phyloP scores from a whole-genome alignment of 768 basidiomycete species.

The Phylloporus sp. region DNA sequence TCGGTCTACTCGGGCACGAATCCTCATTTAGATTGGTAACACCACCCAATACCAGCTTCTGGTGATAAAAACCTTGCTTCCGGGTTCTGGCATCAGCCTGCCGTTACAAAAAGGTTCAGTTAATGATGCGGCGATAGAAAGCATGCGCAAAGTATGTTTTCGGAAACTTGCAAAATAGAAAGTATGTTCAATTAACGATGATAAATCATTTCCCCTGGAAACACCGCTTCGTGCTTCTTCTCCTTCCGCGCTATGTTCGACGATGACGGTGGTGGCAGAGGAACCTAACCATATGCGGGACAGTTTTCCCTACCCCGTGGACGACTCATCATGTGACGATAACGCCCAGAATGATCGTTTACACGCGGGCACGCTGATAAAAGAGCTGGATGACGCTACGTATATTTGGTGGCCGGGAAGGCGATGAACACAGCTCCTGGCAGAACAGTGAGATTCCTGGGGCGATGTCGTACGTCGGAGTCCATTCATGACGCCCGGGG shows the following conservation, averaged over 20 bases:
- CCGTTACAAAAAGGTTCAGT: not conserved
- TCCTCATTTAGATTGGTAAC: not conserved
- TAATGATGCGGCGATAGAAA: not conserved
- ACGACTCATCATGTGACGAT: too few species aligned
- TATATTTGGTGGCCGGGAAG: not conserved
- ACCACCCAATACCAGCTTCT: not conserved
- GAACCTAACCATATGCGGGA: too few species aligned
- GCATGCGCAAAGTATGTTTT: not conserved
- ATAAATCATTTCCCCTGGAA: not conserved
- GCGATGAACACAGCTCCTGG: not conserved
- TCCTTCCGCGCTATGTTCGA: not conserved
- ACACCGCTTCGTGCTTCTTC: not conserved
- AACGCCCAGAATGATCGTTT: not conserved
- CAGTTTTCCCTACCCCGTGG: too few species aligned
- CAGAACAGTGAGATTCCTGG: not conserved
- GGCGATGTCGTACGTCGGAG: not conserved
- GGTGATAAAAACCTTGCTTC: not conserved
- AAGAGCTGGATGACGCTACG: not conserved
- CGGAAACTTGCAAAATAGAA: not conserved
- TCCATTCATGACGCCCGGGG: not conserved
- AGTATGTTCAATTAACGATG: not conserved
- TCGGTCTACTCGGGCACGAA: not conserved
- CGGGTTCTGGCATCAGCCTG: not conserved
- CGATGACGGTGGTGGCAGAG: too few species aligned
- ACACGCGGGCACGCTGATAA: not conserved